A percentile compares a stretch with the other conserved stretches of the same genome.
Evolutionary conservation across 306 rosid genomes (phyloP).

Genomic region (Neltuma alba): DNA sequence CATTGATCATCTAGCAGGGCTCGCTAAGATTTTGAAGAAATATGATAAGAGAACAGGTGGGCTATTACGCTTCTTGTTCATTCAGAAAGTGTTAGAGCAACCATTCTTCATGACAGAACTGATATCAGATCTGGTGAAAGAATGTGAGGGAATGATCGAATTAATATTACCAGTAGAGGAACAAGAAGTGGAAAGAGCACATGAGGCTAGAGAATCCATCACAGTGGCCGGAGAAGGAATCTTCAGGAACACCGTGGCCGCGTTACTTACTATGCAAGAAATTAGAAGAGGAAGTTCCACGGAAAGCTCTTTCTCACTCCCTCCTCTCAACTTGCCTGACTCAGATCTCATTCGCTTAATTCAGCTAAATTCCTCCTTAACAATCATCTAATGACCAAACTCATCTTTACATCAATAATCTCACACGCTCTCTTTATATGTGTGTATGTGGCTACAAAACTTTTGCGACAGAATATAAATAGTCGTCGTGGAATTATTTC

Average conservation of each 20-base stretch:
- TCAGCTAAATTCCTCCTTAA: slow-evolving; percentile 51
- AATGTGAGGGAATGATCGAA: slow-evolving; percentile 55
- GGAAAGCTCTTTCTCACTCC: slow-evolving; percentile 70
- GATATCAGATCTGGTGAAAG: slow-evolving; percentile 63
- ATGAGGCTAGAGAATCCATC: slow-evolving; percentile 39
- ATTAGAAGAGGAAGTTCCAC: slow-evolving; percentile 53
- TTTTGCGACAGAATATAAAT: no score
- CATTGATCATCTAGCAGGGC: slow-evolving; percentile 41
- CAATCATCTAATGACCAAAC: no score
- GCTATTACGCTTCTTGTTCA: slow-evolving; percentile 61
- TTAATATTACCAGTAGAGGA: slow-evolving; percentile 41
- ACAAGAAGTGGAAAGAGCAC: slow-evolving; percentile 20
- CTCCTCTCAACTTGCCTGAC: slow-evolving; percentile 76
- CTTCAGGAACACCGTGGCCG: slow-evolving; percentile 59
- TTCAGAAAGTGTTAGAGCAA: slow-evolving; percentile 56
- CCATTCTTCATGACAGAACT: slow-evolving; percentile 60
- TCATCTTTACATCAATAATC: no score
- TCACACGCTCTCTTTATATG: no score
- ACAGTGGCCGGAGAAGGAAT: slow-evolving; percentile 49
- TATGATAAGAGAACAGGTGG: slow-evolving; percentile 89
- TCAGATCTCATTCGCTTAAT: slow-evolving; percentile 63
- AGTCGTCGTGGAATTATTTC: no score
- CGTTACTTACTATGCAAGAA: slow-evolving; percentile 53
- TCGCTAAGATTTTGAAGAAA: slow-evolving; percentile 88
- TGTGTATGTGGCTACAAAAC: no score